A percentile compares a stretch with the other conserved stretches of the same genome.
Evolutionary conservation across 1,284 basidiomycete species (phyloP).

Genomic region (Takashimella tepidaria): DNA sequence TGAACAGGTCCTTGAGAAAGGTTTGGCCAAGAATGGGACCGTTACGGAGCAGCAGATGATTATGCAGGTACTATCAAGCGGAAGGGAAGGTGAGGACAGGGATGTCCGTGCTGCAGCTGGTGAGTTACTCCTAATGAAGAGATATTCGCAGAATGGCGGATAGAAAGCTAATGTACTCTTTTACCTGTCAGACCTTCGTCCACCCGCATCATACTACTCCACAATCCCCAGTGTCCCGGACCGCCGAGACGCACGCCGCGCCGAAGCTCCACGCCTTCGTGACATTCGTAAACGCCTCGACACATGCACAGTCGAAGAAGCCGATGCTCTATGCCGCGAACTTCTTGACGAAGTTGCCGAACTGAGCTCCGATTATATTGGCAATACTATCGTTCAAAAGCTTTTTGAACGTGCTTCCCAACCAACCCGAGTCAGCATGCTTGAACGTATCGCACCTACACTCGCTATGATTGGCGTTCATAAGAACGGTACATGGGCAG

Average conservation of each 20-base stretch:
- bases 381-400: slow-evolving; percentile 96
- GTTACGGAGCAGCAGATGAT: slow-evolving; percentile 91
- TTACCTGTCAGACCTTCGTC: slow-evolving; percentile 29
- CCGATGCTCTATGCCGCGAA: slow-evolving; percentile 82
- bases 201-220: slow-evolving; percentile 69
- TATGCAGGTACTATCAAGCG: slow-evolving; percentile 81
- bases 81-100: slow-evolving; percentile 67
- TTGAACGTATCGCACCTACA: slow-evolving; percentile 89
- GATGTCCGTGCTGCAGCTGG: slow-evolving; percentile 79
- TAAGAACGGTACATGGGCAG: slow-evolving; percentile 99
- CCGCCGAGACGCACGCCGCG: slow-evolving; percentile 68
- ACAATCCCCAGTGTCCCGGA: slow-evolving; percentile 81
- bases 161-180: neutral
- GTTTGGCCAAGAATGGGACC: slow-evolving; percentile 51
- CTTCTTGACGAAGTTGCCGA: slow-evolving; percentile 66
- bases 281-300: slow-evolving; percentile 89
- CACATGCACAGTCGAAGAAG: slow-evolving; percentile 75
- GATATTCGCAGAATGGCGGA: neutral
- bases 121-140: slow-evolving; percentile 47
- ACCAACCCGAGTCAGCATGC: slow-evolving; percentile 73
- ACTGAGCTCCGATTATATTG: slow-evolving; percentile 74
- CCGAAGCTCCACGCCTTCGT: slow-evolving; percentile 89
- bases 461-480: slow-evolving; percentile 97
- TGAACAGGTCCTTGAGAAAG: slow-evolving; percentile 50
- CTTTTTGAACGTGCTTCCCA: slow-evolving; percentile 86